Base-by-base conservation (phyloP, 805 yeast genomes). In the Hanseniaspora lindneri region DNA sequence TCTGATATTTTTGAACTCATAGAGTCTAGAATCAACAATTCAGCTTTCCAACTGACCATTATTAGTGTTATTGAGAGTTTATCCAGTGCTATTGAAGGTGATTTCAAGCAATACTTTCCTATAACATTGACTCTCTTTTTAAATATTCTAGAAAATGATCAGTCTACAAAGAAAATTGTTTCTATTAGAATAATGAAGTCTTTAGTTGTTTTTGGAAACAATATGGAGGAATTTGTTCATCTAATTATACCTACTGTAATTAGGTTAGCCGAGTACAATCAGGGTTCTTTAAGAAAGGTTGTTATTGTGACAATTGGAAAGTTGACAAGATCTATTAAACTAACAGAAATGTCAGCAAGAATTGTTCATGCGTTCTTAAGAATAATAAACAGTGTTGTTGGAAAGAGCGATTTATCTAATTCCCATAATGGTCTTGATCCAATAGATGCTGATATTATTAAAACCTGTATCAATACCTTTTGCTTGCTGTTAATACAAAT, bases 291-390 rank as follows among this genome's bases (percentile, higher is more conserved):
- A 29, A 69, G 85, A 49, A 74, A 73, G 50, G 78, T 83, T 39
- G 87, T 96, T 0, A 79, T 92, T 49, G 80, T 80, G 41, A 78
- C 95, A 0, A 69, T 92, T 37, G 95, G 96, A 0, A 81, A 83
- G 56, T 63, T 92, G 24, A 78, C 95, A 1, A 79, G 77, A 55
- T 74, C 70, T 33, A 80, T 89, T 3, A 74, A 77, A 52, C 66
- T 92, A 49, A 78, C 77, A 50, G 97, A 89, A 55, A 81, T 87
- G 85, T 80, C 95, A 0, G 83, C 96, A 1, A 70, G 96, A 53
- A 83, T 92, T 44, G 76, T 92, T 24, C 96, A 89, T 56, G 89
- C 96, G 0, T 63, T 92, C 11, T 65, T 88, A 7, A 67, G 96
- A 49, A 80, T 86, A 0, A 64, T 92, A 32, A 64, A 65, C 9